These are phyloP conservation scores for Candida schatavii DNA, from an alignment of 805 yeast genomes.

Conservation along the genomic window DNA sequence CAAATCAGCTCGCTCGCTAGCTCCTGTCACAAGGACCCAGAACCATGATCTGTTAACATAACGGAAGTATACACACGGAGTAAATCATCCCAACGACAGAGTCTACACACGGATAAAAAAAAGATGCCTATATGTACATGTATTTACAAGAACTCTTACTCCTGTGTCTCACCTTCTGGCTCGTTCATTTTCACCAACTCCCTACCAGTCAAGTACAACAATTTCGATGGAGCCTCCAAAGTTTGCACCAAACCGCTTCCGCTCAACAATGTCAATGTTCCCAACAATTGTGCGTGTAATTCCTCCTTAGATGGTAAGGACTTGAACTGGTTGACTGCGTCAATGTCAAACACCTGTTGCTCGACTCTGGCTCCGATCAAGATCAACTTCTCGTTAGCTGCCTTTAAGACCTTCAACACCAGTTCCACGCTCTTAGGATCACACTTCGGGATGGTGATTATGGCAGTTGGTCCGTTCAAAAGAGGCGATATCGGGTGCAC, in stretches of 20 bases:
- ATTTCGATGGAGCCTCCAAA: conserved; percentile 63
- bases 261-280: conserved; percentile 76
- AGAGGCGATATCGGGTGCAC: conserved; percentile 69
- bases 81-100: too few relatives aligned
- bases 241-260: conserved; percentile 90
- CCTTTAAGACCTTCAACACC: conserved; percentile 58
- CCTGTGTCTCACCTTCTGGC: not conserved
- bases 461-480: conserved; percentile 83
- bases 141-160: not conserved
- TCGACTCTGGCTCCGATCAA: conserved; percentile 86
- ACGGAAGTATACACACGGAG: too few relatives aligned
- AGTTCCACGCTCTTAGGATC: conserved; percentile 68
- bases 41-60: too few relatives aligned
- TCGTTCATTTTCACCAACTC: conserved; percentile 33
- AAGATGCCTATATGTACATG: not conserved
- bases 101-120: not conserved
- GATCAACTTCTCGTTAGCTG: conserved; percentile 69
- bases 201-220: conserved; percentile 68
- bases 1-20: too few relatives aligned
- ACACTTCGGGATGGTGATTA: conserved; percentile 62
- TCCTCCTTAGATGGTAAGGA: conserved; percentile 68
- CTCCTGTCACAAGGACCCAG: too few relatives aligned
- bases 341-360: conserved; percentile 48
- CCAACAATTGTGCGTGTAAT: conserved; percentile 78
- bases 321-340: conserved; percentile 60